Percentiles rank a stretch among this genome's conserved stretches.
phyloP scores from a whole-genome alignment of 257 asterid genomes.

The Solanum pimpinellifolium region DNA sequence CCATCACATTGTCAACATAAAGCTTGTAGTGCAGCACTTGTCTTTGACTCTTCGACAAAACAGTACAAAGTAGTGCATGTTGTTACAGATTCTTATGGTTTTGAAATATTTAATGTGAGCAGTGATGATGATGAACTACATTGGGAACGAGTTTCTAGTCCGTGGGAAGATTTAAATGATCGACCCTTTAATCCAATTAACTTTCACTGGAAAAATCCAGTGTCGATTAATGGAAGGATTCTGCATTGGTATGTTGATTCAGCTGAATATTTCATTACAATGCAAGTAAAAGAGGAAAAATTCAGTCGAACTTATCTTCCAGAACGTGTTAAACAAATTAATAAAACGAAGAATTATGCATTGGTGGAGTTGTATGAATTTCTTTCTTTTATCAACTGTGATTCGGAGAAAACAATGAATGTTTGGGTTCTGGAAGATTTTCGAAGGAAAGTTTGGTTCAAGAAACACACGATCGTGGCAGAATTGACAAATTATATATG shows the following conservation, averaged over 20 bases:
- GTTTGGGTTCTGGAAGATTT: constrained; percentile 7
- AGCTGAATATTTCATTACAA: neutral
- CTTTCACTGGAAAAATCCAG: neutral
- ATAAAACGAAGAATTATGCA: neutral
- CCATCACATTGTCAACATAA: neutral
- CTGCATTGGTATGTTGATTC: constrained; percentile 6
- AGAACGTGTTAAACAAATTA: neutral
- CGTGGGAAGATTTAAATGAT: neutral
- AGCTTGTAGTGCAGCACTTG: constrained; percentile 6
- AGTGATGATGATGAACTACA: neutral
- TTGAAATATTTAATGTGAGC: neutral
- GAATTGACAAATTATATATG: neutral
- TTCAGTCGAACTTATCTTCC: neutral
- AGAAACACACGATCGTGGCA: neutral
- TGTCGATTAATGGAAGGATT: neutral
- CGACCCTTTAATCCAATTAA: neutral
- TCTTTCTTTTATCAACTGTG: neutral
- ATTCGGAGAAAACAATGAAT: neutral
- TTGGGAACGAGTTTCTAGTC: constrained; percentile 6
- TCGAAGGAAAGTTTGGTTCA: neutral
- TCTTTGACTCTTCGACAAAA: neutral
- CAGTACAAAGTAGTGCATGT: constrained; percentile 8
- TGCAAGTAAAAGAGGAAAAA: neutral
- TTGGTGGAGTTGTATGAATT: constrained; percentile 1
- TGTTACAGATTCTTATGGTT: neutral